A percentile compares a stretch with the other conserved stretches of the same genome.
phyloP scores from a whole-genome alignment of 1,284 basidiomycete species.

The Puccinia triticina region DNA sequence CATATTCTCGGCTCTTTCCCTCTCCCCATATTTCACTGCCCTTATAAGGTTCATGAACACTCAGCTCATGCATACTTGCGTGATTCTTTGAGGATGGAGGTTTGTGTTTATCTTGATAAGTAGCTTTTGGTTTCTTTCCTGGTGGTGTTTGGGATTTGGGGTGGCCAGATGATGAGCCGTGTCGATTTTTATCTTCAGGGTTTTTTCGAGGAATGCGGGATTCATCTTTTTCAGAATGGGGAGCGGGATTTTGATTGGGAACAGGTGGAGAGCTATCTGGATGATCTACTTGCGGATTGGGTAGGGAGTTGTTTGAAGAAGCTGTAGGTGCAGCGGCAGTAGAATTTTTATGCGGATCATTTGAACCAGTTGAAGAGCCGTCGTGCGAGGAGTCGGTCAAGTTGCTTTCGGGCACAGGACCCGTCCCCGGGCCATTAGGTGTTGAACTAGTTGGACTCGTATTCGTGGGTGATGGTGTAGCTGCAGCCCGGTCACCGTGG shows the following conservation, averaged over 20 bases:
- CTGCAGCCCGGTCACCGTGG: neutral
- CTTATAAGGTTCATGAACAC: conserved; percentile 34
- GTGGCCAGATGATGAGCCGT: neutral
- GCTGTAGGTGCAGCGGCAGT: neutral
- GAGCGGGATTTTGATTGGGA: neutral
- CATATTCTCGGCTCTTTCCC: neutral
- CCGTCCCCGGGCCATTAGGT: neutral
- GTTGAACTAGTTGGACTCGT: neutral
- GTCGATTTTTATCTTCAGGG: neutral
- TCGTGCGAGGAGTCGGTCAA: neutral
- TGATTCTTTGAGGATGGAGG: neutral
- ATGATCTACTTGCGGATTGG: conserved; percentile 2
- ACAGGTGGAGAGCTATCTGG: neutral
- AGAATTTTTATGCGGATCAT: conserved; percentile 2
- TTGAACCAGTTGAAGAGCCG: neutral
- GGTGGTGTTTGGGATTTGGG: neutral
- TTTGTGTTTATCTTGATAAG: neutral
- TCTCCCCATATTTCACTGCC: neutral
- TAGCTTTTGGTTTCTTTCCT: neutral
- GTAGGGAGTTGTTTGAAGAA: neutral
- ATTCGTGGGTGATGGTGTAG: neutral
- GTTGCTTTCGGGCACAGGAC: neutral
- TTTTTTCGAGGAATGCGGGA: neutral
- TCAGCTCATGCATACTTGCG: conserved; percentile 13
- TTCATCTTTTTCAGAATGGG: neutral